Conservation (phyloP, 192 early-diverging fungal genomes). For the Glomus cerebriforme region DNA sequence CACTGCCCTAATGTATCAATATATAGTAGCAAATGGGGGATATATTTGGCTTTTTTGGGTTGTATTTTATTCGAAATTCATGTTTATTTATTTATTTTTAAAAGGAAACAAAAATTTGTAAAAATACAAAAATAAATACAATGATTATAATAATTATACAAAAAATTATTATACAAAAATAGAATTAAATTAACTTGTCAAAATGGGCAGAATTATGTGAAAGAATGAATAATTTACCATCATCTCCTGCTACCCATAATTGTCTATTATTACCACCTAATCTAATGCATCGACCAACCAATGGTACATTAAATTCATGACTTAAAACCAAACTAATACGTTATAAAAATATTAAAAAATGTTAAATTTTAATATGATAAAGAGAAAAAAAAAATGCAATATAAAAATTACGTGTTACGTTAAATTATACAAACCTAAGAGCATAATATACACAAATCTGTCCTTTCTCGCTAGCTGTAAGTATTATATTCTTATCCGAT, state of each 20-base stretch:
- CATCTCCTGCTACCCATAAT: conserved; percentile 22
- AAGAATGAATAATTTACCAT: conserved; percentile 30
- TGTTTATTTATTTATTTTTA: too few relatives aligned
- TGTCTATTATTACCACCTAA: conserved; percentile 15
- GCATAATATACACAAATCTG: conserved; percentile 18
- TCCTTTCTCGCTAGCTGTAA: conserved; percentile 10
- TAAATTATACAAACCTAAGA: conserved; percentile 14
- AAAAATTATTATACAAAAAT: background rate
- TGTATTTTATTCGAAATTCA: too few relatives aligned
- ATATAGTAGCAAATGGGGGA: too few relatives aligned
- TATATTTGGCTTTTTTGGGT: too few relatives aligned
- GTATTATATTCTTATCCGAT: conserved; percentile 1
- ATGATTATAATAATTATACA: background rate
- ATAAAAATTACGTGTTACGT: background rate
- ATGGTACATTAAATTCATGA: conserved; percentile 18
- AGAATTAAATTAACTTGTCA: background rate
- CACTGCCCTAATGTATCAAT: too few relatives aligned
- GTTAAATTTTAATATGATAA: background rate
- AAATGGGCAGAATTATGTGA: conserved; percentile 11
- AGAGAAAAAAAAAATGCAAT: background rate
- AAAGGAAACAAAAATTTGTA: too few relatives aligned
- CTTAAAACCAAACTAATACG: conserved; percentile 19
- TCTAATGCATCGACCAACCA: conserved; percentile 16
- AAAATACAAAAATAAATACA: too few relatives aligned
- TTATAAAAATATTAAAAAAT: background rate